Evolutionary conservation across 106 monocot species (phyloP).

Genomic region (Acanthochlamys bracteata): DNA sequence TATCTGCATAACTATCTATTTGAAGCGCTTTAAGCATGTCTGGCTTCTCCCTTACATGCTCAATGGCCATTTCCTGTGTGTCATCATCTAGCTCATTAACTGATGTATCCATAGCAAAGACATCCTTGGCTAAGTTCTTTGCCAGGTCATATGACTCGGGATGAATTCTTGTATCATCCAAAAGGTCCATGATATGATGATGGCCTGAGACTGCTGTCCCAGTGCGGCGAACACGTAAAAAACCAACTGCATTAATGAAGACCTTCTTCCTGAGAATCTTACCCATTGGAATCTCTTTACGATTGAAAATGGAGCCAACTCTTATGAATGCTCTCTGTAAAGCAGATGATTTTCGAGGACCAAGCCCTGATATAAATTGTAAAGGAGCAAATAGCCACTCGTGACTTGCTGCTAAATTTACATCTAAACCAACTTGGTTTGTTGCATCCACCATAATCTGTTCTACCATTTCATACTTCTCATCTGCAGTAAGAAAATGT

Average conservation of each 20-base stretch:
- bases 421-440: conserved; percentile 83
- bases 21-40: conserved; percentile 39
- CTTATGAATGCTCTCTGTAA: conserved; percentile 76
- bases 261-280: conserved; percentile 75
- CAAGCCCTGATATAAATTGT: conserved; percentile 91
- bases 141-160: conserved; percentile 94
- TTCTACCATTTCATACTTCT: conserved; percentile 88
- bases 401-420: conserved; percentile 91
- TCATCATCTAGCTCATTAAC: conserved; percentile 84
- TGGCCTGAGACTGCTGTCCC: conserved; percentile 60
- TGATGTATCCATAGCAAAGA: conserved; percentile 31
- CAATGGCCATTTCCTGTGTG: conserved; percentile 78
- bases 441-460: conserved; percentile 97
- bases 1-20: conserved; percentile 61
- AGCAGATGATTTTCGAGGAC: conserved; percentile 80
- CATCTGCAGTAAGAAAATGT: conserved; percentile 77
- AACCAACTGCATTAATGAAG: conserved; percentile 76
- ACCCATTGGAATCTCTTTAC: conserved; percentile 78
- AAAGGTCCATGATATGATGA: conserved; percentile 67
- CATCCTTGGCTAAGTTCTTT: conserved; percentile 75
- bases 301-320: conserved; percentile 54
- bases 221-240: conserved; percentile 74
- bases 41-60: conserved; percentile 69
- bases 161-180: conserved; percentile 98
- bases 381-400: conserved; percentile 93